Base-by-base conservation (phyloP, 345 rosid species). In the Cochlearia excelsa region DNA sequence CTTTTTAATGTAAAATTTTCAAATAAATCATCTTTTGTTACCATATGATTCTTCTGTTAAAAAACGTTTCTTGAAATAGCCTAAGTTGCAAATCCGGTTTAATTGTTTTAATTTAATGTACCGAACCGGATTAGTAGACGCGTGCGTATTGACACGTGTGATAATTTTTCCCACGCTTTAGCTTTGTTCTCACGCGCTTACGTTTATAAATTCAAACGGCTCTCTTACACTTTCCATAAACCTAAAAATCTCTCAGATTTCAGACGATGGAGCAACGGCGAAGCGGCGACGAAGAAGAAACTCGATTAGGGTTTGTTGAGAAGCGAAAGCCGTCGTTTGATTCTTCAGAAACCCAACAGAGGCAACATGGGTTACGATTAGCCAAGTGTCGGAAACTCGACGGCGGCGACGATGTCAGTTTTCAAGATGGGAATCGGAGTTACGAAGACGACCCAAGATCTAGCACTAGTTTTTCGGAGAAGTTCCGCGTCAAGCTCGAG, bases 401-500 rank as follows among this genome's bases (percentile, higher is more conserved):
- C 29, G 40, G 60, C 7, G 72, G 40, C 6, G 35, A 26, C 46
- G 58, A 31, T 39, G 23, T 65, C 53, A 39, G 29, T 44, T 40
- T 7, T 43, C 51, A 70, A 42, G 73, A 74, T 30, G 10, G 60
- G 3, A 26, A 65, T 54, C 80, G 60, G 26, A 65, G 7, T 26
- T n/a, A 47, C 30, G 57, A 53, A 11, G 40, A 30, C 31, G 47
- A 59, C 26, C 58, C 69, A 28, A 66, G 50, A 47, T 67, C 57
- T 33, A 67, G 6, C 5, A 59, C 66, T 9, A 75, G 29, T 2
- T 54, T 63, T 29, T 52, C 72, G 27, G 79, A 74, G 39, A 82
- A 74, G 34, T 88, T 88, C 74, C 74, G 63, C 39, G 90, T 74
- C 69, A 77, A 82, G 72, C 86, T 92, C 47, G 98, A 92, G 80